phyloP scores from a whole-genome alignment of 108 stramenopile genomes.

The Nitzschia putrida region DNA sequence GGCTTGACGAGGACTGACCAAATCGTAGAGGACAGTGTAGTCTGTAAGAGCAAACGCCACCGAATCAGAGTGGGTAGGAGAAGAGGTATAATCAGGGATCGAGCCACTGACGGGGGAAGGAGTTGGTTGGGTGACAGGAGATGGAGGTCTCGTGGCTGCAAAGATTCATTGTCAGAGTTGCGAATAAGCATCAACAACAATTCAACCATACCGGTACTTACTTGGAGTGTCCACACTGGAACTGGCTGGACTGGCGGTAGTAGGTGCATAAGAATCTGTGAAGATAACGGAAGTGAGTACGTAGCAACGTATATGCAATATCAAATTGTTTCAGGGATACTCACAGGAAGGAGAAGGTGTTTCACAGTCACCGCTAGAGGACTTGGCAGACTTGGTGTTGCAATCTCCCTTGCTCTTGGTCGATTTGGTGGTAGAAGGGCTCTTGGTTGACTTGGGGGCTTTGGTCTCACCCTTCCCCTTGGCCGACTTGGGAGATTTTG shows the following conservation, averaged over 20 bases:
- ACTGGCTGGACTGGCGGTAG: not conserved
- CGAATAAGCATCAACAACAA: not conserved
- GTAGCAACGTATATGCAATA: too few species aligned
- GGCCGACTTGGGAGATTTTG: too few species aligned
- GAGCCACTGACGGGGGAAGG: not conserved
- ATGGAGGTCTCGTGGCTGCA: constrained; percentile 3
- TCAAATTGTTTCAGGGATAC: too few species aligned
- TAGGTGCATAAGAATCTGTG: not conserved
- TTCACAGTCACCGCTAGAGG: not conserved
- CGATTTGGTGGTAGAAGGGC: not conserved
- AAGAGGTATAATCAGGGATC: constrained; percentile 3
- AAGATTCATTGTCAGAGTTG: not conserved
- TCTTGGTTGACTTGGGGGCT: not conserved
- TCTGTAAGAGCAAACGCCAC: constrained; percentile 13
- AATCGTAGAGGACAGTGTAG: constrained; percentile 23
- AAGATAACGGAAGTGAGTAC: not conserved
- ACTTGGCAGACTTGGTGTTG: not conserved
- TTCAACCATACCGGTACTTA: constrained; percentile 2
- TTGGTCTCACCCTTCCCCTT: not conserved
- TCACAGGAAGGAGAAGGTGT: not conserved
- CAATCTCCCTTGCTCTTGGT: not conserved
- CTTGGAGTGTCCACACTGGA: constrained; percentile 6
- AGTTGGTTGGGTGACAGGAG: constrained; percentile 14
- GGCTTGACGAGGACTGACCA: constrained; percentile 11
- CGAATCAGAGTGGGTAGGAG: constrained; percentile 24